Percentiles rank a stretch among this genome's conserved stretches.
phyloP scores from a whole-genome alignment of 768 basidiomycete species.

The Lactarius sp. region DNA sequence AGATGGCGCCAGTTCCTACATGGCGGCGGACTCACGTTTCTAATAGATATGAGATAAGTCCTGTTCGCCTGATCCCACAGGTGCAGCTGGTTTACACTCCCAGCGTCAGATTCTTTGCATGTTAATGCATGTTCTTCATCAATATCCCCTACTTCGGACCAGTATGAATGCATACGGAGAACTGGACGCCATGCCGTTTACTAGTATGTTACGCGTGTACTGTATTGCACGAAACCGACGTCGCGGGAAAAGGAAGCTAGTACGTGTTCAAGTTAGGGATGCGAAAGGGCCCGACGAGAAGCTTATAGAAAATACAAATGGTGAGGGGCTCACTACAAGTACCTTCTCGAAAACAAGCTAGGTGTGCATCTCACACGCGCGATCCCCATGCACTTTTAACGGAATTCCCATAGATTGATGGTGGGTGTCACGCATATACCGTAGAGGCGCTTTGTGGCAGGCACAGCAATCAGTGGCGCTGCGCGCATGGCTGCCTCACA shows the following conservation, averaged over 20 bases:
- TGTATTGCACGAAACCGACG: background rate
- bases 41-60: background rate
- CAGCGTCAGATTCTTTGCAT: background rate
- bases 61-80: background rate
- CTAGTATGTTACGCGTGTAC: background rate
- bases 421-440: background rate
- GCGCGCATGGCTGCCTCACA: background rate
- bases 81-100: background rate
- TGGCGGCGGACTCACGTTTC: background rate
- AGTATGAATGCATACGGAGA: background rate
- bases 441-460: background rate
- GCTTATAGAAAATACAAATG: background rate
- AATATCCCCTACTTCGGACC: background rate
- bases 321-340: background rate
- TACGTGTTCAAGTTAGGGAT: background rate
- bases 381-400: background rate
- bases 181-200: background rate
- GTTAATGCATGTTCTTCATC: background rate
- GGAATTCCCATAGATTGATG: background rate
- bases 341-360: background rate
- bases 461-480: background rate
- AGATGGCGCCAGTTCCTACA: too few relatives aligned
- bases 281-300: background rate
- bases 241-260: background rate
- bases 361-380: background rate